phyloP scores from a whole-genome alignment of 2,329 filamentous ascomycete species.

The Fusarium subglutinans region DNA sequence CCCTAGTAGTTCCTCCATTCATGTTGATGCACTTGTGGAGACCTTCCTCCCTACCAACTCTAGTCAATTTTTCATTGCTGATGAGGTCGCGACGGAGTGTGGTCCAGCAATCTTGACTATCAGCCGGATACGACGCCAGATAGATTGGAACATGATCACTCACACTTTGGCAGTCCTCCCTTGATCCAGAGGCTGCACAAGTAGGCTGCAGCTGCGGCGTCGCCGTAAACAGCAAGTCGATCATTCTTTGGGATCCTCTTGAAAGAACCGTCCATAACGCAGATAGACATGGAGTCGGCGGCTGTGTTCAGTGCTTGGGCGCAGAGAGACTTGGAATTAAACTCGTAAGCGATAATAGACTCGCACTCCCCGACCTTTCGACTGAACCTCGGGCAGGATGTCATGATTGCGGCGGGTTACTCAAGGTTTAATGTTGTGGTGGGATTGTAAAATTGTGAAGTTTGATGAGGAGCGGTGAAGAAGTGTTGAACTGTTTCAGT shows the following conservation, averaged over 20 bases:
- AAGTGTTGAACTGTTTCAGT: neutral
- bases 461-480: neutral
- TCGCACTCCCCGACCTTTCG: neutral
- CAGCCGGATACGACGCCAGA: accelerated
- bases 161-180: neutral
- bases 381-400: neutral
- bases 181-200: neutral
- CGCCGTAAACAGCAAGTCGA: neutral
- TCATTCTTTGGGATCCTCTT: neutral
- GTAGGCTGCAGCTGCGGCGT: neutral
- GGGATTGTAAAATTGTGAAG: neutral
- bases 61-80: neutral
- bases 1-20: neutral
- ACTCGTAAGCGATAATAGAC: neutral
- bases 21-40: neutral
- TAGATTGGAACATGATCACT: neutral
- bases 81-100: neutral
- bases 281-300: neutral
- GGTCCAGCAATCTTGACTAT: neutral
- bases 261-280: neutral
- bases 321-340: neutral
- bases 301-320: neutral
- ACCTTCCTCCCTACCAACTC: accelerated
- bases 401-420: neutral
- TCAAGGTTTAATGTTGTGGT: neutral